phyloP scores from a whole-genome alignment of 2,329 filamentous ascomycete species.

The Venturia asperata region DNA sequence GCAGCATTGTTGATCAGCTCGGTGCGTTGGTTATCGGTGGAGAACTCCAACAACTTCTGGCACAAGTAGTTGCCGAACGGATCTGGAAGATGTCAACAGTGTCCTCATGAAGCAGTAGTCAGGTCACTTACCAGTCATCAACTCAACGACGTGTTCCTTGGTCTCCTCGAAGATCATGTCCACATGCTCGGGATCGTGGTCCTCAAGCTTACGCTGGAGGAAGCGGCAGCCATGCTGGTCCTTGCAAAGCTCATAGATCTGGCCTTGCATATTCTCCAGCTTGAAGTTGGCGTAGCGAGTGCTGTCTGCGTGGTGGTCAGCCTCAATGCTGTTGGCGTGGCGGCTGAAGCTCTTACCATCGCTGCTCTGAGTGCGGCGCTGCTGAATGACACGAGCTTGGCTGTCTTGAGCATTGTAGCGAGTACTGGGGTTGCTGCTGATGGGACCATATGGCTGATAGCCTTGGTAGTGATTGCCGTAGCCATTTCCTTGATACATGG shows the following conservation, averaged over 20 bases:
- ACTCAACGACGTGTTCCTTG: slow-evolving; percentile 84
- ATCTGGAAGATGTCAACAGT: slow-evolving; percentile 46
- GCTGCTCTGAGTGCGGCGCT: slow-evolving; percentile 65
- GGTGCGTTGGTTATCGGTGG: slow-evolving; percentile 91
- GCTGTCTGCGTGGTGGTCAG: slow-evolving; percentile 32
- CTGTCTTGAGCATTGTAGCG: slow-evolving; percentile 57
- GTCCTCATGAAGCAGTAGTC: neutral
- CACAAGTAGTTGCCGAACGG: slow-evolving; percentile 99
- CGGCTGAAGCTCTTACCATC: slow-evolving; percentile 45
- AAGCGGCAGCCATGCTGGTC: slow-evolving; percentile 97
- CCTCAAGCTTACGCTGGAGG: slow-evolving; percentile 94
- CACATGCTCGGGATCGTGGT: slow-evolving; percentile 72
- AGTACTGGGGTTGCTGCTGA: slow-evolving; percentile 26
- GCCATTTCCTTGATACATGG: slow-evolving; percentile 39
- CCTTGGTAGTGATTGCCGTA: slow-evolving; percentile 41
- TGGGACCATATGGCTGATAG: slow-evolving; percentile 40
- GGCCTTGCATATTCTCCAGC: slow-evolving; percentile 70
- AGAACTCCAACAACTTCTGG: slow-evolving; percentile 94
- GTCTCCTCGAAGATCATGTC: slow-evolving; percentile 94
- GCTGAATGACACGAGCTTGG: slow-evolving; percentile 67
- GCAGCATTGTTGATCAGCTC: slow-evolving; percentile 85
- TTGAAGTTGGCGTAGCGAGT: slow-evolving; percentile 78
- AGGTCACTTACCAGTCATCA: slow-evolving; percentile 68
- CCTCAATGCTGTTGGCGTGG: neutral
- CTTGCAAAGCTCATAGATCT: slow-evolving; percentile 88